Conservation (phyloP, 805 yeast genomes). For the Lachancea nothofagi region DNA sequence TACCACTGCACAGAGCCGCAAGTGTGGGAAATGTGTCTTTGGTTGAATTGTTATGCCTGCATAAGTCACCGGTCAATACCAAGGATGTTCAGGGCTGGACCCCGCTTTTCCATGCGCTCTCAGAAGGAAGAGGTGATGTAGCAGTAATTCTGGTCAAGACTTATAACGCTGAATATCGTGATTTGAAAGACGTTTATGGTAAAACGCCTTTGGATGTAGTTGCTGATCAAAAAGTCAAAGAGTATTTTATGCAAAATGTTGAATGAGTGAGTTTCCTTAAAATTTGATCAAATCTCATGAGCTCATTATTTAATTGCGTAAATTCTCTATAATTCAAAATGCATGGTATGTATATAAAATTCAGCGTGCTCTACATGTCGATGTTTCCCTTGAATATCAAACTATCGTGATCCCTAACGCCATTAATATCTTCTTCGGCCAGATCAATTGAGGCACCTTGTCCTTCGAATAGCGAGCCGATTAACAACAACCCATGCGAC, state of each 20-base stretch:
- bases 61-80: slow-evolving; percentile 59
- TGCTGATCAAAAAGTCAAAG: slow-evolving; percentile 46
- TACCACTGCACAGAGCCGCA: slow-evolving; percentile 79
- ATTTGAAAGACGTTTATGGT: slow-evolving; percentile 45
- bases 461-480: slow-evolving; percentile 50
- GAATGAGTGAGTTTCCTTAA: slow-evolving; percentile 2
- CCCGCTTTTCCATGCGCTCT: slow-evolving; percentile 80
- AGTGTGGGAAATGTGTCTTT: slow-evolving; percentile 62
- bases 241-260: slow-evolving; percentile 33
- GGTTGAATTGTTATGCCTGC: slow-evolving; percentile 46
- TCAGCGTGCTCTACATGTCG: slow-evolving; percentile 6
- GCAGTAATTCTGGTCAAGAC: slow-evolving; percentile 52
- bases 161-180: slow-evolving; percentile 58
- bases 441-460: slow-evolving; percentile 14
- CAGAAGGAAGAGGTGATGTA: slow-evolving; percentile 82
- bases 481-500: slow-evolving; percentile 74
- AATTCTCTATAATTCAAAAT: slow-evolving; percentile 1
- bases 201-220: slow-evolving; percentile 50
- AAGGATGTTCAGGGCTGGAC: slow-evolving; percentile 76
- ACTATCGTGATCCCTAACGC: slow-evolving; percentile 18
- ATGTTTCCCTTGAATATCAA: slow-evolving; percentile 21
- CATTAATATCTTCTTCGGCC: slow-evolving; percentile 22
- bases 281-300: too few species aligned
- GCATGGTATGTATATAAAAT: background rate
- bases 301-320: background rate